A percentile compares a stretch with the other conserved stretches of the same genome.
These are phyloP conservation scores for Olyra latifolia DNA, from an alignment of 176 grass and related monocot species.

Conservation along the genomic window DNA sequence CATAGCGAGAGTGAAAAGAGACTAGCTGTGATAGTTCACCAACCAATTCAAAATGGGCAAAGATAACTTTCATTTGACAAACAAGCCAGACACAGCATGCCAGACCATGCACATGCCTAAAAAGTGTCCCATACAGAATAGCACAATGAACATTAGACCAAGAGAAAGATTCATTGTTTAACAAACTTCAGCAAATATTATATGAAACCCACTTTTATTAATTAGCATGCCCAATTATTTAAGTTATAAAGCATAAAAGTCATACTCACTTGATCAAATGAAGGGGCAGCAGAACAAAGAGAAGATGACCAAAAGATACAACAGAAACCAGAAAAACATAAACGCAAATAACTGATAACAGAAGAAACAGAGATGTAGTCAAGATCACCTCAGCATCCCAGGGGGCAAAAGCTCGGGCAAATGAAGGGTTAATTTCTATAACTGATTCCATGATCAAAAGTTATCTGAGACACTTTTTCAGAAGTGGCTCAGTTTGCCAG, in stretches of 20 bases:
- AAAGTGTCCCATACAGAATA: neutral
- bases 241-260: slow-evolving; percentile 13
- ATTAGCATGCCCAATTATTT: neutral
- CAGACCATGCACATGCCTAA: neutral
- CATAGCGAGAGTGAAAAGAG: neutral
- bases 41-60: neutral
- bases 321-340: neutral
- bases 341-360: neutral
- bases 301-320: slow-evolving; percentile 7
- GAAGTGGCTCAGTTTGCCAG: neutral
- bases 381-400: neutral
- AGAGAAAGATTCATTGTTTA: neutral
- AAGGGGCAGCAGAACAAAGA: neutral
- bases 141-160: slow-evolving; percentile 14
- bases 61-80: slow-evolving; percentile 4
- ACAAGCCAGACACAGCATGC: neutral
- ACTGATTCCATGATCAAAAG: neutral
- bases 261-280: neutral
- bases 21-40: neutral
- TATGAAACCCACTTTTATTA: neutral
- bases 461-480: neutral
- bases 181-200: neutral
- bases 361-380: neutral
- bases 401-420: neutral
- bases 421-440: neutral